A percentile compares a stretch with the other conserved stretches of the same genome.
Conservation (phyloP, 1,284 basidiomycete species). For the Cryptococcus amylolentus region DNA sequence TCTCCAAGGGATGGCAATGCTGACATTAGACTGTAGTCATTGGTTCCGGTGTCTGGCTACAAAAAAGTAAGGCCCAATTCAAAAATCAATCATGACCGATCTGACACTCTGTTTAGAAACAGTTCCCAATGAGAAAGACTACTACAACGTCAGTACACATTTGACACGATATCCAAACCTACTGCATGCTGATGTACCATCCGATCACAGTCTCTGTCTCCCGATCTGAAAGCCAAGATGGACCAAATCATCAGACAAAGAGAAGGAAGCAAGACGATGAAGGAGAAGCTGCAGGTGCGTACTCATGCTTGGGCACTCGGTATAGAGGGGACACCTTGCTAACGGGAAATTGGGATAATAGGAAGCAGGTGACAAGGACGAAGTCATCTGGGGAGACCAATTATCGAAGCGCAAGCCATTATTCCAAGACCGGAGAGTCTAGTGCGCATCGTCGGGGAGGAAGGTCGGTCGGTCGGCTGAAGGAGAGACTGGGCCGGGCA, state of each 20-base stretch:
- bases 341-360: neutral
- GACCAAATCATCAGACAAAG: conserved; percentile 38
- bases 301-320: neutral
- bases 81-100: neutral
- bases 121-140: conserved; percentile 44
- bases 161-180: neutral
- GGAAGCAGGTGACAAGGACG: conserved; percentile 25
- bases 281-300: conserved; percentile 20
- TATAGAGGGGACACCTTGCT: neutral
- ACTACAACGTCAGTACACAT: conserved; percentile 37
- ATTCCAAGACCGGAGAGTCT: neutral
- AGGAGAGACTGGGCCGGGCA: too few species aligned
- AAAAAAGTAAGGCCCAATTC: neutral
- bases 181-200: neutral
- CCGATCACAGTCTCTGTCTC: conserved; percentile 31
- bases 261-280: conserved; percentile 18
- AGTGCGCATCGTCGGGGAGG: too few species aligned
- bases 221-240: conserved; percentile 44
- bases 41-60: conserved; percentile 18
- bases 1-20: neutral
- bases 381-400: conserved; percentile 36
- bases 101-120: conserved; percentile 7
- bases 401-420: neutral
- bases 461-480: too few species aligned
- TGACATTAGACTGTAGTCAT: conserved; percentile 21